A percentile compares a stretch with the other conserved stretches of the same genome.
Evolutionary conservation across 2,329 filamentous ascomycete species (phyloP).

Genomic region (Colletotrichum lentis): DNA sequence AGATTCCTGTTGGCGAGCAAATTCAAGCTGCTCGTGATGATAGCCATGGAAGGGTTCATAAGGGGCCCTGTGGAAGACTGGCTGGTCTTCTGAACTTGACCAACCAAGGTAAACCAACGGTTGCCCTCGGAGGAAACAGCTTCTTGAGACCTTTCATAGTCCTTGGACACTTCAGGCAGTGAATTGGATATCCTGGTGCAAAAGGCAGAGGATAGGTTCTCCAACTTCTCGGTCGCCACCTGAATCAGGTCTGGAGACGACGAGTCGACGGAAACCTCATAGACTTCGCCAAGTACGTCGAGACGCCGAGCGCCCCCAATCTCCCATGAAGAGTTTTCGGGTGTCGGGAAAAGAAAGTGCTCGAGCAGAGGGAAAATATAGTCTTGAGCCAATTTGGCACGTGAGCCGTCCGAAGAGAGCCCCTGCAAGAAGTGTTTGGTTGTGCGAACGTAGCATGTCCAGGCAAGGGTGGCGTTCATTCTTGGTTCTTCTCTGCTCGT

Average conservation of each 20-base stretch:
- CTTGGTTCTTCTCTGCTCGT: slow-evolving; percentile 77
- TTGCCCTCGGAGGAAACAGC: slow-evolving; percentile 70
- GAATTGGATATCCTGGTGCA: slow-evolving; percentile 75
- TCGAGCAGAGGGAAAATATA: slow-evolving; percentile 63
- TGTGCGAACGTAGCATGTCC: slow-evolving; percentile 76
- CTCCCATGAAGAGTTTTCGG: slow-evolving; percentile 49
- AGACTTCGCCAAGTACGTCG: slow-evolving; percentile 57
- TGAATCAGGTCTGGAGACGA: slow-evolving; percentile 54
- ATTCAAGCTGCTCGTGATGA: slow-evolving; percentile 45
- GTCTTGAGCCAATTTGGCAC: slow-evolving; percentile 55
- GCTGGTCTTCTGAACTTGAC: slow-evolving; percentile 52
- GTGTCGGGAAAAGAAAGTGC: slow-evolving; percentile 60
- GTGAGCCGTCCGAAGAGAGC: slow-evolving; percentile 56
- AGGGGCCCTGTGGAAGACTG: slow-evolving; percentile 42
- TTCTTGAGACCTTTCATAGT: slow-evolving; percentile 76
- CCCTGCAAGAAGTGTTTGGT: slow-evolving; percentile 61
- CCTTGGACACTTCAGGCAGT: slow-evolving; percentile 81
- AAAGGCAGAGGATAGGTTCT: slow-evolving; percentile 66
- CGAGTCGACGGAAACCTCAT: slow-evolving; percentile 53
- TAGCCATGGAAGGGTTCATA: slow-evolving; percentile 41
- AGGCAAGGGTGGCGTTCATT: slow-evolving; percentile 72
- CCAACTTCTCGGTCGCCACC: slow-evolving; percentile 68
- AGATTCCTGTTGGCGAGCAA: slow-evolving; percentile 61
- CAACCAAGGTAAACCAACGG: slow-evolving; percentile 71
- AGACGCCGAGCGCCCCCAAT: slow-evolving; percentile 44